Conservation (phyloP, 257 asterid genomes). For the Rehmannia glutinosa region DNA sequence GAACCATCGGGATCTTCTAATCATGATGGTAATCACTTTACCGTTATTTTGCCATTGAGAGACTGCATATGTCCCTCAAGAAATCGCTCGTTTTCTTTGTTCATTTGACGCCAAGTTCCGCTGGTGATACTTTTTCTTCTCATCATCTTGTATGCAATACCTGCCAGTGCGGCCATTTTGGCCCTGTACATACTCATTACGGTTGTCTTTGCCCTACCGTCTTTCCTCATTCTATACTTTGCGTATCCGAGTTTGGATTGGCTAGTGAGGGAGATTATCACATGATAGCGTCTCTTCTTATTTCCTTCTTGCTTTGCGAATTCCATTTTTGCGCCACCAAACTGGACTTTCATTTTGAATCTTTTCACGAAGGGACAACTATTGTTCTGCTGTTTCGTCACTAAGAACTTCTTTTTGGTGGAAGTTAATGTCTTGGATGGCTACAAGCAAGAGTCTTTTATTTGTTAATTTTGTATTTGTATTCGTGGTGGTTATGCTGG, state of each 20-base stretch:
- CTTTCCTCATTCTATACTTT: slow-evolving; percentile 78
- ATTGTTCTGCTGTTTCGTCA: too few species aligned
- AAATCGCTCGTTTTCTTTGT: slow-evolving; percentile 67
- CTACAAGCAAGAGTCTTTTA: not conserved
- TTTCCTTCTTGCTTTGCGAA: not conserved
- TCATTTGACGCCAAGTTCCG: slow-evolving; percentile 85
- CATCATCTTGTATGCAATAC: slow-evolving; percentile 70
- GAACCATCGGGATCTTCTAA: slow-evolving; percentile 41
- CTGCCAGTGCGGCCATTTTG: slow-evolving; percentile 88
- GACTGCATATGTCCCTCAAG: slow-evolving; percentile 50
- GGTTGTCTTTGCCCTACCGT: slow-evolving; percentile 72
- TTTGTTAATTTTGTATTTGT: not conserved
- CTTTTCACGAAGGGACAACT: too few species aligned
- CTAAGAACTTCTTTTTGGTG: too few species aligned
- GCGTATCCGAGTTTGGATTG: slow-evolving; percentile 95
- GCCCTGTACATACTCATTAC: slow-evolving; percentile 79
- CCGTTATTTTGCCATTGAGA: slow-evolving; percentile 37
- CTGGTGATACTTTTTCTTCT: slow-evolving; percentile 72
- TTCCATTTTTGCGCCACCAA: not conserved
- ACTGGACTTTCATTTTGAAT: not conserved
- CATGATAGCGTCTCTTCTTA: slow-evolving; percentile 32
- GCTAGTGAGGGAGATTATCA: slow-evolving; percentile 85
- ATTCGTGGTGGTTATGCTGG: too few species aligned
- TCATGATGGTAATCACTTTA: slow-evolving; percentile 24
- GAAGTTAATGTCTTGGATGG: not conserved